Base-by-base conservation (phyloP, 2,329 filamentous ascomycete species). In the Colletotrichum sp. region DNA sequence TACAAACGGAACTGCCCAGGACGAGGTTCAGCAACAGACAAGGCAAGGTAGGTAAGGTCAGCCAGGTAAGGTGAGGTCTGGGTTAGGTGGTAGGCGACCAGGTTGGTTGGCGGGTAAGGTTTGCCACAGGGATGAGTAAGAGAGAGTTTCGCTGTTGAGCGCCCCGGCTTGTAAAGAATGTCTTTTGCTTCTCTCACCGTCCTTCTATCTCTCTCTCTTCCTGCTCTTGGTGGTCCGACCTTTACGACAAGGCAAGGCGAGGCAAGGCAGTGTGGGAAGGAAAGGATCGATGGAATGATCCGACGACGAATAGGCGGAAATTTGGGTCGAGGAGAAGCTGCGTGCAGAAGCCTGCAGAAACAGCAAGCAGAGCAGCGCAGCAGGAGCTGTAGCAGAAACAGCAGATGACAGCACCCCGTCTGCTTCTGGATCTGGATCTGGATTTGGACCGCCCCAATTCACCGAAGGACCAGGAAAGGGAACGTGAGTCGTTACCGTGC, bases 401-500 rank as follows among this genome's bases (percentile, higher is more conserved):
- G 71, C 44, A 65, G 30, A 60, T 39, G 65, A 28, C 48, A 55
- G 48, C 32, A 22, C 66, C 27, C 65, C 11, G 70, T 59, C 66
- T 55, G 39, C 52, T 55, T 64, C 57, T 71, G 69, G 44, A 48
- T 28, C 44, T 60, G 32, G 48, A 28, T 55, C 60, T 66, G 68
- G 60, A 57, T 25, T 55, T 28, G 30, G 69, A 34, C 30, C 44
- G 63, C 60, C 15, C 68, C 68, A 34, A 64, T 30, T 74, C 71
- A 74, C 71, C 67, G 44, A 70, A 74, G 55, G 48, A 39, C 36
- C 55, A 73, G 57, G 64, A 75, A 70, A 70, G 55, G 68, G 63
- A 75, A 73, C 69, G 73, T 68, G 69, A 75, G 73, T 75, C 73
- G 73, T 68, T 64, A 61, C 68, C 55, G 73, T 75, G 73, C 73